Evolutionary conservation across 352 stramenopile species (phyloP).

Genomic region (Globisporangium irregulare): DNA sequence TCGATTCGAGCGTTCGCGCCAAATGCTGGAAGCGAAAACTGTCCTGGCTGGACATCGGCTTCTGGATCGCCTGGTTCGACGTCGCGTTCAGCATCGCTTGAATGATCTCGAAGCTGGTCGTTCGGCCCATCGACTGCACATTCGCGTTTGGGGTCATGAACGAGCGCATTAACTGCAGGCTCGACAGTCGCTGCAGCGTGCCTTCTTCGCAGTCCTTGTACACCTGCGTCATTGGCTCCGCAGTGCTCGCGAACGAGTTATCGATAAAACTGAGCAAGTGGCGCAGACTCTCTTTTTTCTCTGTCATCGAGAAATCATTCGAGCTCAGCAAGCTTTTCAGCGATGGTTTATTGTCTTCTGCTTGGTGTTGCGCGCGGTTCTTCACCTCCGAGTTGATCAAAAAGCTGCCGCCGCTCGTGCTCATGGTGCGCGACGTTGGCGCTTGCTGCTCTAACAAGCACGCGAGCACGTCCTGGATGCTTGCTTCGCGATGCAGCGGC

Average conservation of each 20-base stretch:
- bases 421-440: conserved; percentile 43
- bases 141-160: conserved; percentile 53
- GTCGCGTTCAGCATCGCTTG: conserved; percentile 85
- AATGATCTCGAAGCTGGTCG: conserved; percentile 87
- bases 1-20: conserved; percentile 70
- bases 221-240: conserved; percentile 74
- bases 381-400: conserved; percentile 55
- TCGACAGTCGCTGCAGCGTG: conserved; percentile 65
- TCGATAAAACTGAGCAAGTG: conserved; percentile 84
- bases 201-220: conserved; percentile 80
- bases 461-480: conserved; percentile 74
- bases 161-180: conserved; percentile 76
- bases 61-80: conserved; percentile 82
- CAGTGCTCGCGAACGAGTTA: conserved; percentile 74
- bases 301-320: conserved; percentile 78
- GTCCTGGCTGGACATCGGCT: conserved; percentile 85
- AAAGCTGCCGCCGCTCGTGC: conserved; percentile 49
- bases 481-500: conserved; percentile 65
- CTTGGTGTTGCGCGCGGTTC: conserved; percentile 29
- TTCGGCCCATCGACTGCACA: conserved; percentile 54
- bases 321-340: conserved; percentile 82
- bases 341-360: conserved; percentile 41
- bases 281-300: conserved; percentile 85
- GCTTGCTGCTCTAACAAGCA: conserved; percentile 73
- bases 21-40: conserved; percentile 86